A percentile compares a stretch with the other conserved stretches of the same genome.
Conservation (phyloP, 305 asterid species). For the Andrographis paniculata region DNA sequence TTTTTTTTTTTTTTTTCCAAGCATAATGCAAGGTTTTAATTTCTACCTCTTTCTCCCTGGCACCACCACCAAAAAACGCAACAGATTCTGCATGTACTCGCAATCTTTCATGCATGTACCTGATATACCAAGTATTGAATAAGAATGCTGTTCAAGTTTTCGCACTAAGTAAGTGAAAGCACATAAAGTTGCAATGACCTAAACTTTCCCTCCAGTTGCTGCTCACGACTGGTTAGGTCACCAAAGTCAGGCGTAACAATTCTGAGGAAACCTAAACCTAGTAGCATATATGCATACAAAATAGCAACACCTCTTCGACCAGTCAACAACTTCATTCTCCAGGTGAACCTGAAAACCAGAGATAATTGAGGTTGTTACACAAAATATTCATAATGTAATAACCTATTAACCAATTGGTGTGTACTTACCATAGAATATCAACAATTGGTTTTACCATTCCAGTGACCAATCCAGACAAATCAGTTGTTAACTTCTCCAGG, state of each 20-base stretch:
- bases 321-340: conserved; percentile 98
- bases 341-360: conserved; percentile 77
- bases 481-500: conserved; percentile 91
- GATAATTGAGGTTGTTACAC: conserved; percentile 17
- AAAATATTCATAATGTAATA: conserved; percentile 11
- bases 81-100: conserved; percentile 99
- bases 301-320: conserved; percentile 90
- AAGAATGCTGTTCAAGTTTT: conserved; percentile 6
- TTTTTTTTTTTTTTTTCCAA: neutral
- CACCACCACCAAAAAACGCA: conserved; percentile 99
- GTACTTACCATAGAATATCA: conserved; percentile 80
- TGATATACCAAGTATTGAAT: conserved; percentile 24
- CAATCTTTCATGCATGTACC: conserved; percentile 99
- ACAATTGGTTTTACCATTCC: conserved; percentile 99
- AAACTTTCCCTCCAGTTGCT: conserved; percentile 94
- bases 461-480: conserved; percentile 93
- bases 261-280: conserved; percentile 94
- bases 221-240: conserved; percentile 77
- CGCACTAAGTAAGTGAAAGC: conserved; percentile 14
- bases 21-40: neutral
- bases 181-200: conserved; percentile 43
- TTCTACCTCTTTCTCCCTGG: conserved; percentile 91
- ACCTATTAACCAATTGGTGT: conserved; percentile 10
- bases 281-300: conserved; percentile 90
- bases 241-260: conserved; percentile 93